Percentiles rank a stretch among this genome's conserved stretches.
Evolutionary conservation across 106 monocot species (phyloP).

Genomic region (Allium fistulosum): DNA sequence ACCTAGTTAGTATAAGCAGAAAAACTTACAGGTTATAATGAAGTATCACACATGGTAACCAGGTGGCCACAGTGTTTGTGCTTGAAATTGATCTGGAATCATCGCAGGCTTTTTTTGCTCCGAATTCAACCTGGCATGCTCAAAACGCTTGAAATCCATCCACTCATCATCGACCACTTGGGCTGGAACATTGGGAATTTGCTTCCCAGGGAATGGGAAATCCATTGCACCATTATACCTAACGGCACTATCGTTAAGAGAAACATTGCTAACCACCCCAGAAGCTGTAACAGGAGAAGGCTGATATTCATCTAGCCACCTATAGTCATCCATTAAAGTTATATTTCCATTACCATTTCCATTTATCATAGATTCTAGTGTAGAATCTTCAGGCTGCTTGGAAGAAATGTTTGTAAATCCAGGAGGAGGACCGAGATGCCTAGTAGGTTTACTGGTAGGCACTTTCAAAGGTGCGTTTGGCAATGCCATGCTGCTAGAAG

Average conservation of each 20-base stretch:
- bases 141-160: slow-evolving; percentile 65
- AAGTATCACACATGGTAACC: slow-evolving; percentile 57
- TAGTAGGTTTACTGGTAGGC: slow-evolving; percentile 71
- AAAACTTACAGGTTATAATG: slow-evolving; percentile 24
- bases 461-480: slow-evolving; percentile 37
- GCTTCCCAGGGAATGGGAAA: slow-evolving; percentile 79
- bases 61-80: slow-evolving; percentile 47
- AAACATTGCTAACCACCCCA: slow-evolving; percentile 6
- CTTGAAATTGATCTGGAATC: slow-evolving; percentile 37
- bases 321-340: slow-evolving; percentile 60
- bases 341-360: slow-evolving; percentile 9
- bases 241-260: slow-evolving; percentile 7
- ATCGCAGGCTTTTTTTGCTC: slow-evolving; percentile 28
- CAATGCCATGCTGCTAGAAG: slow-evolving; percentile 5
- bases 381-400: slow-evolving; percentile 25
- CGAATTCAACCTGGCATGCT: slow-evolving; percentile 26
- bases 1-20: neutral
- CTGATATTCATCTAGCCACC: slow-evolving; percentile 83
- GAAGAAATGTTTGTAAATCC: slow-evolving; percentile 52
- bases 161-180: slow-evolving; percentile 26
- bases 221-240: slow-evolving; percentile 17
- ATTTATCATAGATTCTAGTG: slow-evolving; percentile 4
- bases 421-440: slow-evolving; percentile 85
- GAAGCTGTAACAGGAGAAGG: slow-evolving; percentile 20
- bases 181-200: slow-evolving; percentile 24